Evolutionary conservation across 2,329 filamentous ascomycete genomes (phyloP), one percentile per base, ranked within the genome.

Genomic region (Botrytis galanthina): DNA sequence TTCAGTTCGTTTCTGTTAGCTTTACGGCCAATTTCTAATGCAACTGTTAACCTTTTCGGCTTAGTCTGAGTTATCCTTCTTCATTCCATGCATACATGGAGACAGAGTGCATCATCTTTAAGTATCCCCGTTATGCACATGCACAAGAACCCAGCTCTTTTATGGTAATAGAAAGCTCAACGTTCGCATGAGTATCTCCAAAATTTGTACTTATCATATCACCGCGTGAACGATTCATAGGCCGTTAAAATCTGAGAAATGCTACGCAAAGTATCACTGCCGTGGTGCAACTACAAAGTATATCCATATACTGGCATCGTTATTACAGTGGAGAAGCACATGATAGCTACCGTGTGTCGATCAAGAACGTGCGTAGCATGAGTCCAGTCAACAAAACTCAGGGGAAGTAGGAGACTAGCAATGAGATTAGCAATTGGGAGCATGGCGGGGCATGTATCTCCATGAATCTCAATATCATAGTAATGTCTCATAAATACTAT

Each of bases 311-410:
- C 60, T 62, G 26, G 60, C 37, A 63, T 20, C 39, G 0, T 29
- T 63, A 63, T 32, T 42, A 42, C 37, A 29, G 61, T 63, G 61
- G 37, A 39, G 20, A 37, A n/a, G 37, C 61, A 63, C 37, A 63
- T 63, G 61, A 63, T 63, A 63, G 61, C n/a, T 63, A 63, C 61
- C 61, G 61, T 26, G 26, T 57, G 64, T 22, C 35, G 46, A 68
- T 68, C 64, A 54, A 68, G 64, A 54, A 42, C 64, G 64, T 68
- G 64, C 64, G 22, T 42, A 20, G 46, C 16, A 54, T 68, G 16
- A 68, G 46, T 68, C 64, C 9, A 68, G 46, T 10, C 35, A 54
- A 22, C 26, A 48, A 20, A 66, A n/a, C 20, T 26, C 46, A 39
- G 32, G 16, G 26, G 46, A 0, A 26, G 26, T 29, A 16, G n/a